A percentile compares a stretch with the other conserved stretches of the same genome.
These are phyloP conservation scores for Podaxis sp. DNA, from an alignment of 768 basidiomycete genomes.

Conservation along the genomic window DNA sequence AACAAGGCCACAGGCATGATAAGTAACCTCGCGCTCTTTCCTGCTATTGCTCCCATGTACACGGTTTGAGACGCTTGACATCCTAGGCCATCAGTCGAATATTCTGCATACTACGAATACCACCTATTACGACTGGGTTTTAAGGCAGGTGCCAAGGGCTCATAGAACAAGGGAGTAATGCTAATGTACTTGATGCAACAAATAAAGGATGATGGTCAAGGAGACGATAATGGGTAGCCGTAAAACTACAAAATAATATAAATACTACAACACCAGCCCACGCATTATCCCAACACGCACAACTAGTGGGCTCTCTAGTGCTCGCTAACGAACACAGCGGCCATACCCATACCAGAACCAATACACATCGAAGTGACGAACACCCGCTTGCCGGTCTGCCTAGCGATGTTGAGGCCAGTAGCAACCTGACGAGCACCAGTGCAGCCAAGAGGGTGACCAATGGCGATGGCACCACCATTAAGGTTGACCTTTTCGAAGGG, in stretches of 20 bases:
- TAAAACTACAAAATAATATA: neutral
- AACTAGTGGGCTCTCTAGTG: conserved; percentile 41
- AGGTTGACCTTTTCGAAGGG: conserved; percentile 81
- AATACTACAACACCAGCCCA: neutral
- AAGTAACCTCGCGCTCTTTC: too few species aligned
- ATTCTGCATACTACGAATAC: too few species aligned
- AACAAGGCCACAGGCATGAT: too few species aligned
- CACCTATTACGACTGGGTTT: too few species aligned
- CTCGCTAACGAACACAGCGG: conserved; percentile 83
- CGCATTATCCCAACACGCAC: neutral
- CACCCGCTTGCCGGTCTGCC: conserved; percentile 70
- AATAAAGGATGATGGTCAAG: neutral
- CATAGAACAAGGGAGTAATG: too few species aligned
- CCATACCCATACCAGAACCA: conserved; percentile 90
- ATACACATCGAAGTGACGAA: conserved; percentile 94
- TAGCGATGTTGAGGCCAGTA: conserved; percentile 80
- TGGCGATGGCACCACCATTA: conserved; percentile 85
- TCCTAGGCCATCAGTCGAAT: too few species aligned
- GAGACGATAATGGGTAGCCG: neutral
- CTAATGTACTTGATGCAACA: neutral
- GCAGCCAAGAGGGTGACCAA: conserved; percentile 87
- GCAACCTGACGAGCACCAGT: conserved; percentile 89
- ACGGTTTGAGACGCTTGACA: too few species aligned
- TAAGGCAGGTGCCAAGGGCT: too few species aligned
- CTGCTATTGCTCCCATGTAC: too few species aligned